phyloP scores from a whole-genome alignment of 768 basidiomycete genomes.

The Chiua virens region DNA sequence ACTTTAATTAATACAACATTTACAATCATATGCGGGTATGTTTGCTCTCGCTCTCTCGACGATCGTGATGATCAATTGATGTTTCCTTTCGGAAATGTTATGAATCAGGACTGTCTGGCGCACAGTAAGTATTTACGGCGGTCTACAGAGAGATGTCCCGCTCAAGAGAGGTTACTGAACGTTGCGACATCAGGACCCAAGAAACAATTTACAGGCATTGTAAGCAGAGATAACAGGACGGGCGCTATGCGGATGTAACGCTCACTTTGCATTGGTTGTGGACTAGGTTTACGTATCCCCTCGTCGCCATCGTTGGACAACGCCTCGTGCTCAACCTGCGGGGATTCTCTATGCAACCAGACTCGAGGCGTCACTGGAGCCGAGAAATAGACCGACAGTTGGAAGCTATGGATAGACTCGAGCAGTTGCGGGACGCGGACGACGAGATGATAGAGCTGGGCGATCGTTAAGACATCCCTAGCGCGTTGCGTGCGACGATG shows the following conservation, averaged over 20 bases:
- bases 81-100: not conserved
- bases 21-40: constrained; percentile 14
- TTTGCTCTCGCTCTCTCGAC: not conserved
- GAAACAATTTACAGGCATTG: not conserved
- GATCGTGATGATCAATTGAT: not conserved
- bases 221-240: not conserved
- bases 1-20: constrained; percentile 6
- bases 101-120: constrained; percentile 5
- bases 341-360: not conserved
- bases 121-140: constrained; percentile 2
- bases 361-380: not conserved
- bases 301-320: not conserved
- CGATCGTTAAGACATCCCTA: too few relatives aligned
- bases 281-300: not conserved
- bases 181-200: not conserved
- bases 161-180: not conserved
- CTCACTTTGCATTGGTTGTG: not conserved
- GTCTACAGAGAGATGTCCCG: not conserved
- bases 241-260: not conserved
- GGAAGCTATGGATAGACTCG: not conserved
- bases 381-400: constrained; percentile 1
- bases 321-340: constrained; percentile 3
- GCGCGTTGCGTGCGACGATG: too few relatives aligned
- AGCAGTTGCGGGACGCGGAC: not conserved
- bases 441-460: too few relatives aligned